Conservation (phyloP, 352 stramenopile genomes). For the Globisporangium rhizosaccharum region DNA sequence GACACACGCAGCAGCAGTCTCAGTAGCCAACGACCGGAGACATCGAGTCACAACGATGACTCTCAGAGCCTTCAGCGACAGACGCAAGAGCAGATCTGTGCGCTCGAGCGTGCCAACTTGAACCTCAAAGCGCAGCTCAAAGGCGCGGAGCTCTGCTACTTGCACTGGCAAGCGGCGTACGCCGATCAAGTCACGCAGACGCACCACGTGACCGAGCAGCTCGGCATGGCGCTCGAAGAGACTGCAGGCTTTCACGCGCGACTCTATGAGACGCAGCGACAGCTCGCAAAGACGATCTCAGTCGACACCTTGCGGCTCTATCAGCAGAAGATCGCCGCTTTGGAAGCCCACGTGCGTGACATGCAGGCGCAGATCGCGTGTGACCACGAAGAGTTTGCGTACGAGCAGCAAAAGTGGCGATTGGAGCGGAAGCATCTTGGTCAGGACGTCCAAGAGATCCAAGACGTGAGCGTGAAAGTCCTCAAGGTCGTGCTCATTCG, state of each 20-base stretch:
- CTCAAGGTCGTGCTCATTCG: slow-evolving; percentile 62
- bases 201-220: slow-evolving; percentile 20
- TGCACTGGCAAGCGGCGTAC: slow-evolving; percentile 36
- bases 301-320: slow-evolving; percentile 21
- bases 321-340: slow-evolving; percentile 38
- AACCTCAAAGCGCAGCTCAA: slow-evolving; percentile 32
- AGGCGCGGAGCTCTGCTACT: slow-evolving; percentile 26
- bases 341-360: slow-evolving; percentile 45
- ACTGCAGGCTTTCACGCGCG: not conserved
- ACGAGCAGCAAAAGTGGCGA: slow-evolving; percentile 54
- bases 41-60: no score
- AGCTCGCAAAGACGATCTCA: slow-evolving; percentile 5
- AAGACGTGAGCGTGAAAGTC: slow-evolving; percentile 55
- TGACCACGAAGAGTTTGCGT: slow-evolving; percentile 59
- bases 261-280: not conserved
- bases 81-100: not conserved
- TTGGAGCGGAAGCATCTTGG: slow-evolving; percentile 41
- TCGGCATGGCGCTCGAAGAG: slow-evolving; percentile 49
- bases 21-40: no score
- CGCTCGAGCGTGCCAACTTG: slow-evolving; percentile 17
- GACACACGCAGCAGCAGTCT: no score
- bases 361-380: slow-evolving; percentile 51
- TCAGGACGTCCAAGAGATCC: slow-evolving; percentile 53
- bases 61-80: not conserved
- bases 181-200: slow-evolving; percentile 22